Base-by-base conservation (phyloP, 1,284 basidiomycete species). In the Moniliophthora roreri region DNA sequence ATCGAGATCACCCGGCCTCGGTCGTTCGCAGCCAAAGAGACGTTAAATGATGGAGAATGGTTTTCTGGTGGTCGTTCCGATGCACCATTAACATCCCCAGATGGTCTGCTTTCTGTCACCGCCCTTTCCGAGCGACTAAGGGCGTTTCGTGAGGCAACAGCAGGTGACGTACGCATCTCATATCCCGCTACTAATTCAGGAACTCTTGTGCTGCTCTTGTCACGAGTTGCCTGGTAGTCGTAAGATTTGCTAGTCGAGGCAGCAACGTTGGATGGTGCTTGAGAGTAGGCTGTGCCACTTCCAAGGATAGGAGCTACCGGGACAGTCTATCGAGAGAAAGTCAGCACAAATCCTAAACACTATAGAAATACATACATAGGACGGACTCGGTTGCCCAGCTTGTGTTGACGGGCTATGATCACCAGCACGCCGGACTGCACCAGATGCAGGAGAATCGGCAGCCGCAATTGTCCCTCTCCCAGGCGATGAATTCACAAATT, bases 141-240 rank as follows among this genome's bases (percentile, higher is more conserved):
- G 11, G 16, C 21, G 15, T 2, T 41, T n/a, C 37, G 36, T 4
- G 36, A 38, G 9, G 13, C 20, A 21, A 18, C 20, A 35, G 21
- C 21, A 5, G 55, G 55, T 2, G 52, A 52, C 28, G 58, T 48
- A 36, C 60, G 62, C 20, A 61, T 58, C 54, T 66, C 63, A 51
- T 60, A 63, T 16, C 58, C 61, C 35, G 65, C 56, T 18, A 63
- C 56, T 8, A 63, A 51, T 38, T 62, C 57, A 35, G 63, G 55
- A 26, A 65, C 63, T 46, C 60, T 62, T 15, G n/a, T 24, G 28
- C 24, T 28, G 28, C 26, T 46, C 28, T 46, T 46, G 3, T 46
- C 44, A n/a, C 44, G 44, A 32, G 28, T 26, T 32, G 24, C 15
- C 28, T 24, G 26, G 18, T 46, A 32, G 24, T 46, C 44, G 15